phyloP scores from a whole-genome alignment of 2,329 filamentous ascomycete species.

The Cadophora sp. region DNA sequence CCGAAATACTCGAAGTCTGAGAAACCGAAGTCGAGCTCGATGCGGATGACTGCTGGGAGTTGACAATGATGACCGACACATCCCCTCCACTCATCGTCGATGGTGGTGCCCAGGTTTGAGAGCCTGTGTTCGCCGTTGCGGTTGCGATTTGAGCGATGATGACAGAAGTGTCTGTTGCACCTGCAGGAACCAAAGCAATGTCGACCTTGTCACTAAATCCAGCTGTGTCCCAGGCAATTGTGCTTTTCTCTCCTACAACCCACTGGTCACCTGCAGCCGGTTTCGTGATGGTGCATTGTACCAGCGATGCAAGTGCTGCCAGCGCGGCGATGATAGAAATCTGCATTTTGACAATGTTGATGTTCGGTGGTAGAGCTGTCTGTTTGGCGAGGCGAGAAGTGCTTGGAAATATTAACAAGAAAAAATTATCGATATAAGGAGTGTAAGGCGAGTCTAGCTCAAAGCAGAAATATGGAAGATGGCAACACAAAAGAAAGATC shows the following conservation, averaged over 20 bases:
- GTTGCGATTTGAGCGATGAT: constrained; percentile 57
- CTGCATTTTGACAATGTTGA: constrained; percentile 27
- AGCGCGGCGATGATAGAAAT: constrained; percentile 25
- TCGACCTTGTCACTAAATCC: constrained; percentile 26
- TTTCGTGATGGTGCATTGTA: constrained; percentile 24
- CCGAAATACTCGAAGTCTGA: background rate
- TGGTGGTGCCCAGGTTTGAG: constrained; percentile 31
- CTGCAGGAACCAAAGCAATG: constrained; percentile 29
- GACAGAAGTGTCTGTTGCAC: constrained; percentile 40
- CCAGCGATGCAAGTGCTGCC: constrained; percentile 24
- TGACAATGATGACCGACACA: constrained; percentile 33
- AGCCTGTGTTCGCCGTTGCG: constrained; percentile 51
- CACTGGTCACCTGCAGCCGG: constrained; percentile 31
- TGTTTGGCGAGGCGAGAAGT: background rate
- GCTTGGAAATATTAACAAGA: background rate
- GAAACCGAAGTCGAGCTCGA: background rate
- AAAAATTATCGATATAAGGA: background rate
- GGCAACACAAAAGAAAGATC: background rate
- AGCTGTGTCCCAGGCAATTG: constrained; percentile 32
- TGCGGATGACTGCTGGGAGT: constrained; percentile 21
- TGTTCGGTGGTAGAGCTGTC: background rate
- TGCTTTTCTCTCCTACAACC: constrained; percentile 23
- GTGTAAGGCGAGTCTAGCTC: constrained; percentile 11
- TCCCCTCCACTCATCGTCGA: constrained; percentile 22
- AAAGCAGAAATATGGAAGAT: background rate